Evolutionary conservation across 108 stramenopile species (phyloP).

Genomic region (Pseudonitzschia delicatissima): DNA sequence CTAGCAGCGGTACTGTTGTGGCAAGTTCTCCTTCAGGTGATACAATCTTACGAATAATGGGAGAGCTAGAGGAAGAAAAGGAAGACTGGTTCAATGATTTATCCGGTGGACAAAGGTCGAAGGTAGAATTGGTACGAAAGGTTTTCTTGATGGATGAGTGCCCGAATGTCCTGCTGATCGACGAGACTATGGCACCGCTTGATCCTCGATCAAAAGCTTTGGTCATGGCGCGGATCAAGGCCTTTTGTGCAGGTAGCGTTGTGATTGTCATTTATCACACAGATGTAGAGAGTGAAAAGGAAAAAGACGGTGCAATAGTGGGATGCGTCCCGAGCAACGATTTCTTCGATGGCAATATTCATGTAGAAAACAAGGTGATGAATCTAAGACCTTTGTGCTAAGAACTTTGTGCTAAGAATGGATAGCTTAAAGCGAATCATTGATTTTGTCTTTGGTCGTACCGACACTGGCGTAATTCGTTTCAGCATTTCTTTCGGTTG

Average conservation of each 20-base stretch:
- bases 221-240: slow-evolving; percentile 79
- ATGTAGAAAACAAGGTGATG: slow-evolving; percentile 69
- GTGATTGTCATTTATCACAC: slow-evolving; percentile 89
- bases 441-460: too few relatives aligned
- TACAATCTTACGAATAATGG: slow-evolving; percentile 45
- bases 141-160: slow-evolving; percentile 73
- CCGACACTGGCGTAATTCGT: too few relatives aligned
- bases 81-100: slow-evolving; percentile 88
- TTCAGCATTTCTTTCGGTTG: too few relatives aligned
- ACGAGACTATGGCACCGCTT: slow-evolving; percentile 88
- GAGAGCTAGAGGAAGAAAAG: slow-evolving; percentile 66
- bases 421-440: too few relatives aligned
- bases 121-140: slow-evolving; percentile 82
- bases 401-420: too few relatives aligned
- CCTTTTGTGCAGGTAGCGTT: slow-evolving; percentile 70
- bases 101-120: slow-evolving; percentile 85
- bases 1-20: slow-evolving; percentile 8
- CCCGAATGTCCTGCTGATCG: slow-evolving; percentile 71
- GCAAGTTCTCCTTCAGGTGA: slow-evolving; percentile 18
- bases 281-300: slow-evolving; percentile 54
- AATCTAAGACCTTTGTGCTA: slow-evolving; percentile 66
- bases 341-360: slow-evolving; percentile 84
- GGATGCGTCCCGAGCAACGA: slow-evolving; percentile 82
- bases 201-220: slow-evolving; percentile 78
- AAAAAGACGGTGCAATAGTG: slow-evolving; percentile 25